Base-by-base conservation (phyloP, 169 alveolate genomes). In the Sarcocystis neurona region DNA sequence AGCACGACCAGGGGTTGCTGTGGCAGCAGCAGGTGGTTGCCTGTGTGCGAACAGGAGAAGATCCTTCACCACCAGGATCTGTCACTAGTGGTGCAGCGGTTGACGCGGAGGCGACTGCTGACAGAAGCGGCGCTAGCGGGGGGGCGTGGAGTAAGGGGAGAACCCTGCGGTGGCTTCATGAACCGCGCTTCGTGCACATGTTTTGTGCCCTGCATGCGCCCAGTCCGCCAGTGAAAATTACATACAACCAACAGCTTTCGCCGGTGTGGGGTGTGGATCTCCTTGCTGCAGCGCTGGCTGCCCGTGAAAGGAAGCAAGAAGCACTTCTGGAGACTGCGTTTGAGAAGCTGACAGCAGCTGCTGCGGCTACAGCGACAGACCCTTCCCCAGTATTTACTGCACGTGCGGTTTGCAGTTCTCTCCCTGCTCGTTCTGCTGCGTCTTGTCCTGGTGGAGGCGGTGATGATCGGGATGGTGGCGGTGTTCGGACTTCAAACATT, bases 201-300 rank as follows among this genome's bases (percentile, higher is more conserved):
- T 48, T 77, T 12, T 77, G 85, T 68, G 85, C 85, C 43, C 46
- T 77, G 68, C 70, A n/a, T 3, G 12, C 85, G 46, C 85, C 85
- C 18, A 27, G 23, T 46, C 85, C 85, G 6, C 85, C 85, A 1
- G 85, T 77, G 47, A 77, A 77, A 43, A 77, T 77, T 27, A 39
- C 85, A 41, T 3, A 39, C 23, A 77, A 10, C 23, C 85, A n/a
- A 20, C 48, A 43, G 60, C 85, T 77, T 39, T 77, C 85, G n/a
- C 85, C 85, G 39, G 85, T 77, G 85, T 77, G 85, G 85, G 85
- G 85, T 12, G 60, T 43, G 43, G 85, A 77, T 34, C 68, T 77
- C 47, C 85, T 77, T 3, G 85, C 85, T 39, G 68, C 85, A 5
- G 85, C 85, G 0, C 68, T 77, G 46, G 27, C 30, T 10, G 63